Evolutionary conservation across 164 flowering plant genomes (phyloP).

Genomic region (Warburgia ugandensis): DNA sequence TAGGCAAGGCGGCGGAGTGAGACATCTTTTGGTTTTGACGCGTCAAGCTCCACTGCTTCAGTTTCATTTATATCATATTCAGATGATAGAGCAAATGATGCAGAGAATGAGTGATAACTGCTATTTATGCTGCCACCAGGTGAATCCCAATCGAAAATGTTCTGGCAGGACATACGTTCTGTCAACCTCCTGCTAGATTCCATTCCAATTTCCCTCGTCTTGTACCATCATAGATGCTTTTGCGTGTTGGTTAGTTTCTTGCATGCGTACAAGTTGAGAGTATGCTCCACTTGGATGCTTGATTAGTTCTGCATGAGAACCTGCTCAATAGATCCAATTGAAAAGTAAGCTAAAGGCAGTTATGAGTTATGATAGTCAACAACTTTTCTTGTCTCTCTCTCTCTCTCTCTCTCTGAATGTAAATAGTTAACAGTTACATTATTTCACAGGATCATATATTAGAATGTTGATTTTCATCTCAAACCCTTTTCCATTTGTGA

Average conservation of each 20-base stretch:
- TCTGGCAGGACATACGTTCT: conserved; percentile 12
- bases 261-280: conserved; percentile 34
- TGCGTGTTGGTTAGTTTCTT: conserved; percentile 29
- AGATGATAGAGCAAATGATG: conserved; percentile 14
- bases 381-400: background rate
- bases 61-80: conserved; percentile 12
- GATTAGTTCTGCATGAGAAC: conserved; percentile 38
- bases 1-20: conserved; percentile 36
- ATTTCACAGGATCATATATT: too few species aligned
- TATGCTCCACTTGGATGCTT: conserved; percentile 39
- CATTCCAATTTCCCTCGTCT: conserved; percentile 8
- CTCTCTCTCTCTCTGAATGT: too few species aligned
- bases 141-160: conserved; percentile 26
- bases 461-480: background rate
- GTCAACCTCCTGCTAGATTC: conserved; percentile 15
- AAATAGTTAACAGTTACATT: too few species aligned
- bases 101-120: conserved; percentile 25
- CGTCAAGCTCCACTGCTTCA: too few species aligned
- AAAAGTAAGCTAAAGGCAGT: background rate
- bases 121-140: conserved; percentile 21
- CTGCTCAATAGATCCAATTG: conserved; percentile 26
- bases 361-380: background rate
- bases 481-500: too few species aligned
- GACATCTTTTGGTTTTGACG: too few species aligned
- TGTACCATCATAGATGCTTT: conserved; percentile 10